Evolutionary conservation across 345 rosid genomes (phyloP).

Genomic region (Toxicodendron radicans): DNA sequence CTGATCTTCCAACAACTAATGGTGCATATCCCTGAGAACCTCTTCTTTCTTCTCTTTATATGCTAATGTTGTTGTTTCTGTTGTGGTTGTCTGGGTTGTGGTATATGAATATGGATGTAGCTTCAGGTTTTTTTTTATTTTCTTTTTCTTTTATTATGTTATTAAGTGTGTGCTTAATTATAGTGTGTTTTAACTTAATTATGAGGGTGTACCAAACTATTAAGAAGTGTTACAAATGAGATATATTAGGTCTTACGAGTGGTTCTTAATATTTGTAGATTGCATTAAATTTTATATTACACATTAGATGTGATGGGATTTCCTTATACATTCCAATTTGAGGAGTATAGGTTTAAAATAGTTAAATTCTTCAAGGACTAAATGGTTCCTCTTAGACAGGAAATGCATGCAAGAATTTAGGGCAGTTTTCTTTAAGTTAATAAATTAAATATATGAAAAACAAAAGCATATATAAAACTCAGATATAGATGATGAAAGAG

Average conservation of each 20-base stretch:
- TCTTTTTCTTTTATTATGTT: not conserved
- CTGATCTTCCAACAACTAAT: slow-evolving; percentile 63
- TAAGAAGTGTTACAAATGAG: slow-evolving; percentile 19
- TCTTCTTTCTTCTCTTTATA: not conserved
- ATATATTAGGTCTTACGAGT: slow-evolving; percentile 15
- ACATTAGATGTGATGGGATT: not conserved
- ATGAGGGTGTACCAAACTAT: slow-evolving; percentile 30
- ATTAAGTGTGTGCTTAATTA: slow-evolving; percentile 29
- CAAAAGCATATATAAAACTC: not conserved
- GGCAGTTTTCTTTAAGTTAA: not conserved
- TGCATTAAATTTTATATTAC: not conserved
- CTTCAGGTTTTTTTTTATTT: slow-evolving; percentile 16
- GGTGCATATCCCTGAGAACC: slow-evolving; percentile 57
- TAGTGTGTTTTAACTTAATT: slow-evolving; percentile 37
- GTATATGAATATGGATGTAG: slow-evolving; percentile 35
- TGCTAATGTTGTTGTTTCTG: slow-evolving; percentile 22
- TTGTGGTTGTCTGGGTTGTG: slow-evolving; percentile 30
- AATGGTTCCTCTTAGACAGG: not conserved
- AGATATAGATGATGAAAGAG: slow-evolving; percentile 16
- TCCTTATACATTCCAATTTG: not conserved
- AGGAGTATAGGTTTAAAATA: not conserved
- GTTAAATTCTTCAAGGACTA: not conserved
- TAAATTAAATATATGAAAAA: not conserved
- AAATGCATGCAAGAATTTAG: not conserved
- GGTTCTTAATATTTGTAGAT: not conserved